phyloP scores from a whole-genome alignment of 129 eudicot genomes.

The Ambrosia artemisiifolia region DNA sequence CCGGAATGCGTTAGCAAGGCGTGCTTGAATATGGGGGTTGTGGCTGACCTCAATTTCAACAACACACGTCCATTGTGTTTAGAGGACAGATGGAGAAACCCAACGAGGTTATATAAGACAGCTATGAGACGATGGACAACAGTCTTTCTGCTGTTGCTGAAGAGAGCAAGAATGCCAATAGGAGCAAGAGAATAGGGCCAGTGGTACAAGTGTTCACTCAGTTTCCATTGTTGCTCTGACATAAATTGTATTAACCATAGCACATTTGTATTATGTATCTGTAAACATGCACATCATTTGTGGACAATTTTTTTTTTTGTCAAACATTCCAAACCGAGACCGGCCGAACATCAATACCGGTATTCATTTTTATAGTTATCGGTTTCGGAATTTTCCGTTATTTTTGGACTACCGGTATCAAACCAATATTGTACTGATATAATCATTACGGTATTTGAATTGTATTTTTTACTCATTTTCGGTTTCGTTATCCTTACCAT shows the following conservation, averaged over 20 bases:
- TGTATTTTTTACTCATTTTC: too few relatives aligned
- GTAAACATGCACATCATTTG: slow-evolving; percentile 38
- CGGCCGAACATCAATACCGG: too few relatives aligned
- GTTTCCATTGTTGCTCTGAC: slow-evolving; percentile 24
- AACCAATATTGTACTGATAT: too few relatives aligned
- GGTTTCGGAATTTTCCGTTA: too few relatives aligned
- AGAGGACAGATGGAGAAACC: slow-evolving; percentile 42
- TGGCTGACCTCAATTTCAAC: slow-evolving; percentile 75
- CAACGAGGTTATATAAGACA: neutral
- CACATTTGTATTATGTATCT: slow-evolving; percentile 21
- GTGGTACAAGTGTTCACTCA: slow-evolving; percentile 36
- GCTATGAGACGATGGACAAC: too few relatives aligned
- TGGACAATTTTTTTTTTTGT: neutral
- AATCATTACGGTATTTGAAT: too few relatives aligned
- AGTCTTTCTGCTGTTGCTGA: too few relatives aligned
- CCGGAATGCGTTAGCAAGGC: slow-evolving; percentile 70
- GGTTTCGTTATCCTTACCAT: too few relatives aligned
- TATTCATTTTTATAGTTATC: too few relatives aligned
- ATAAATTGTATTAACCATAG: slow-evolving; percentile 10
- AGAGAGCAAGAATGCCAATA: too few relatives aligned
- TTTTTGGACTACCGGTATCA: too few relatives aligned
- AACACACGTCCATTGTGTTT: slow-evolving; percentile 27
- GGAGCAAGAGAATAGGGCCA: slow-evolving; percentile 44
- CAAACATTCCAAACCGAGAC: too few relatives aligned
- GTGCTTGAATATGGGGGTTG: slow-evolving; percentile 72